A percentile compares a stretch with the other conserved stretches of the same genome.
Conservation (phyloP, 345 rosid genomes). For the Populus nigra region DNA sequence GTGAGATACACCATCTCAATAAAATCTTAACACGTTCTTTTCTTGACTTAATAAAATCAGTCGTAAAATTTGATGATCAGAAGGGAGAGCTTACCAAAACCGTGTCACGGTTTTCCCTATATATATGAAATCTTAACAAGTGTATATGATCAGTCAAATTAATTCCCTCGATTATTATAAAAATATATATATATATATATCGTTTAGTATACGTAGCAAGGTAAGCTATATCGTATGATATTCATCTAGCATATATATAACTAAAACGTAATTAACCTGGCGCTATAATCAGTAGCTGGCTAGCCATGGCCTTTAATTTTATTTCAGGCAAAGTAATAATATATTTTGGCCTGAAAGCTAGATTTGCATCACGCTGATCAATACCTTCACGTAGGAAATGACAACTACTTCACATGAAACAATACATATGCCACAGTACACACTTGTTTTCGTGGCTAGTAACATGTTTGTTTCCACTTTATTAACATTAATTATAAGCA, state of each 20-base stretch:
- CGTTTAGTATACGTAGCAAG: too few relatives aligned
- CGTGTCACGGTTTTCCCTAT: too few relatives aligned
- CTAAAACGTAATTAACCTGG: background rate
- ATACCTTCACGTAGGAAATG: background rate
- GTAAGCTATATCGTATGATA: background rate
- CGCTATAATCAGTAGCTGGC: background rate
- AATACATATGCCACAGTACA: background rate
- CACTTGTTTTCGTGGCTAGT: background rate
- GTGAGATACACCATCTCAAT: too few relatives aligned
- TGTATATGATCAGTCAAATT: too few relatives aligned
- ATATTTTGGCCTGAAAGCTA: background rate
- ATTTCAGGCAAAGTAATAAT: background rate
- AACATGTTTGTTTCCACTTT: background rate
- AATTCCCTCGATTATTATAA: too few relatives aligned
- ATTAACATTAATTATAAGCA: background rate
- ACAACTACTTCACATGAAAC: background rate
- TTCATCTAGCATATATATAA: too few relatives aligned
- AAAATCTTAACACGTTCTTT: too few relatives aligned
- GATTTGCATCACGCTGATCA: background rate
- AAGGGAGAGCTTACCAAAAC: too few relatives aligned
- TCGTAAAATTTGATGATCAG: too few relatives aligned
- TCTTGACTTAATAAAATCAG: too few relatives aligned
- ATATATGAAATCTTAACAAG: too few relatives aligned
- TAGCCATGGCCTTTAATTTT: background rate
- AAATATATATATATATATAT: too few relatives aligned